phyloP scores from a whole-genome alignment of 345 rosid species.

The Bruguiera sexangula region DNA sequence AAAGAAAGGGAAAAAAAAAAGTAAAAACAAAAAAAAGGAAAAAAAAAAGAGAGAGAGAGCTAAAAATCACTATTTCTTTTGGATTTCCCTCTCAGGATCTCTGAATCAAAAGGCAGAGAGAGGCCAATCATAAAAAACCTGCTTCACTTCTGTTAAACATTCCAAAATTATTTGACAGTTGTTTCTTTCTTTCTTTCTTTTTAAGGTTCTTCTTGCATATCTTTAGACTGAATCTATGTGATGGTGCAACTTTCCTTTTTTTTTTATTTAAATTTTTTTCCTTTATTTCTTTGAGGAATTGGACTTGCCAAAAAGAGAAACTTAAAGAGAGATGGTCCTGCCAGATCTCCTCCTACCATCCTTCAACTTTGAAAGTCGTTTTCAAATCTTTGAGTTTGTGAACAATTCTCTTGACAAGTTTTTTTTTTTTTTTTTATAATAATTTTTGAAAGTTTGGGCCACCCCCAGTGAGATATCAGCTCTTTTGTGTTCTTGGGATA shows the following conservation, averaged over 20 bases:
- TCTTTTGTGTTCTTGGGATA: neutral
- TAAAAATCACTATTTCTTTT: neutral
- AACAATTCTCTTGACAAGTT: neutral
- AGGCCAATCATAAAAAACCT: neutral
- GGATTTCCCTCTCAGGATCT: constrained; percentile 31
- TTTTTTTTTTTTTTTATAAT: too few relatives aligned
- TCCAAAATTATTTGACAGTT: constrained; percentile 24
- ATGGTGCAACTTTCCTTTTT: constrained; percentile 17
- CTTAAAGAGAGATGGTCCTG: neutral
- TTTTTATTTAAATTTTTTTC: neutral
- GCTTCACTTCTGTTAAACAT: constrained; percentile 10
- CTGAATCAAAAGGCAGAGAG: constrained; percentile 30
- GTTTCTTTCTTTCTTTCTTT: constrained; percentile 17
- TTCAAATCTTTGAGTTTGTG: neutral
- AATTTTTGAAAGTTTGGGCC: constrained; percentile 4
- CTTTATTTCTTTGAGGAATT: constrained; percentile 38
- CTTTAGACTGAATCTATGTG: constrained; percentile 33
- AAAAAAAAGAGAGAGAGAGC: neutral
- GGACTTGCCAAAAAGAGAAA: constrained; percentile 27
- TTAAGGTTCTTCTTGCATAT: constrained; percentile 10
- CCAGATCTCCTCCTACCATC: constrained; percentile 2
- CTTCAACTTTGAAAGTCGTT: constrained; percentile 1
- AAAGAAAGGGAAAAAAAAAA: neutral
- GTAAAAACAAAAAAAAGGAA: neutral
- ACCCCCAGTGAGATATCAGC: neutral